Percentiles rank a stretch among this genome's conserved stretches.
These are phyloP conservation scores for Trifolium pratense DNA, from an alignment of 306 rosid species.

Conservation along the genomic window DNA sequence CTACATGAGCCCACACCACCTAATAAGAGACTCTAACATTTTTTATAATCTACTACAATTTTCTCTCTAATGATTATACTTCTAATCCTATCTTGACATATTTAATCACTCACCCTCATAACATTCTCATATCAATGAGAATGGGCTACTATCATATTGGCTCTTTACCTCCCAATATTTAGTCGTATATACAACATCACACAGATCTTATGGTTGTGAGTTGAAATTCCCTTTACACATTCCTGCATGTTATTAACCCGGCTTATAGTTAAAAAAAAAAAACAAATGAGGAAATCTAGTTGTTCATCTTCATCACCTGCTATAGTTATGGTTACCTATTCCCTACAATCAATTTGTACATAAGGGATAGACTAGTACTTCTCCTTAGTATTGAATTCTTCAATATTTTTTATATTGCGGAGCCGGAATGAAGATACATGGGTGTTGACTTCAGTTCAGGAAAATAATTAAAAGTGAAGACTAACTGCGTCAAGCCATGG, in stretches of 20 bases:
- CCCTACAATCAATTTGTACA: not conserved
- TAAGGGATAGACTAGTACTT: not conserved
- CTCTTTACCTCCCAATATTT: not conserved
- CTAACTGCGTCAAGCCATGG: not conserved
- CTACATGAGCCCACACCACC: not conserved
- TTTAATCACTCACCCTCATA: not conserved
- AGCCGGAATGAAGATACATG: not conserved
- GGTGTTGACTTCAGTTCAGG: not conserved
- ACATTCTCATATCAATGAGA: not conserved
- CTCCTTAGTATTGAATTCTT: not conserved
- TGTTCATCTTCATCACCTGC: not conserved
- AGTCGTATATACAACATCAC: not conserved
- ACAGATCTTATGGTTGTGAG: not conserved
- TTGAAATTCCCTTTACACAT: not conserved
- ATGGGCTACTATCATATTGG: not conserved
- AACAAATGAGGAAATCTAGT: too few species aligned
- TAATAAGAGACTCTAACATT: not conserved
- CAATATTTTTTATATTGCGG: not conserved
- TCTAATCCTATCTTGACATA: not conserved
- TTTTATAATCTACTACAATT: too few species aligned
- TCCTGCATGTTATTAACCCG: not conserved
- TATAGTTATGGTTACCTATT: not conserved
- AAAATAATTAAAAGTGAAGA: not conserved
- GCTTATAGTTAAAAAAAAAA: too few species aligned
- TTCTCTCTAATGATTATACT: too few species aligned